Conservation (phyloP, 73 alveolate species). For the Breviolum minutum region DNA sequence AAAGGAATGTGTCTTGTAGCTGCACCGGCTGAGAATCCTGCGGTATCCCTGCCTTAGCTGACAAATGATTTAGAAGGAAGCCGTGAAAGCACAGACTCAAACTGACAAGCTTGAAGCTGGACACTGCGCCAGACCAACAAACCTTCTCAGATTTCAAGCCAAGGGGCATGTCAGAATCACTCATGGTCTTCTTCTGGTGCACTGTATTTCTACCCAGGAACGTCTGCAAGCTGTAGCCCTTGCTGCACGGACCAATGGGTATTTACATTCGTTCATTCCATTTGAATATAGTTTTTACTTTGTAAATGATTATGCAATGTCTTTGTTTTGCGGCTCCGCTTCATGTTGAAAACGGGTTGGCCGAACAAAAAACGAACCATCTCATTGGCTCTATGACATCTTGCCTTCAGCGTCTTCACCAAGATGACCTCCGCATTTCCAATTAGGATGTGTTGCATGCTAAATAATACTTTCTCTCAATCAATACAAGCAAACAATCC, state of each 20-base stretch:
- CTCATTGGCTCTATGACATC: not conserved
- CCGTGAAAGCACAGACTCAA: no score
- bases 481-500: no score
- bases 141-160: not conserved
- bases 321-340: not conserved
- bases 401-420: slow-evolving; percentile 89
- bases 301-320: not conserved
- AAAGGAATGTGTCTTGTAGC: not conserved
- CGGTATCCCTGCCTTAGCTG: slow-evolving; percentile 36
- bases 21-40: not conserved
- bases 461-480: not conserved
- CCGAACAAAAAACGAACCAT: no score
- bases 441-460: not conserved
- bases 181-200: slow-evolving; percentile 91
- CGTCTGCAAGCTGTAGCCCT: slow-evolving; percentile 93
- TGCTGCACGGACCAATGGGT: not conserved
- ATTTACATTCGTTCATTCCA: no score
- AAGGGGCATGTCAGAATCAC: slow-evolving; percentile 69
- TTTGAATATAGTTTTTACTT: not conserved
- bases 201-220: slow-evolving; percentile 83
- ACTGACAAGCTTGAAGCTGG: not conserved
- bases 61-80: not conserved
- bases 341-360: no score
- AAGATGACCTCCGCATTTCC: no score
- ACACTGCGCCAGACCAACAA: not conserved